Percentiles rank a stretch among this genome's conserved stretches.
Conservation (phyloP, 306 rosid genomes). For the Lotus japonicus region DNA sequence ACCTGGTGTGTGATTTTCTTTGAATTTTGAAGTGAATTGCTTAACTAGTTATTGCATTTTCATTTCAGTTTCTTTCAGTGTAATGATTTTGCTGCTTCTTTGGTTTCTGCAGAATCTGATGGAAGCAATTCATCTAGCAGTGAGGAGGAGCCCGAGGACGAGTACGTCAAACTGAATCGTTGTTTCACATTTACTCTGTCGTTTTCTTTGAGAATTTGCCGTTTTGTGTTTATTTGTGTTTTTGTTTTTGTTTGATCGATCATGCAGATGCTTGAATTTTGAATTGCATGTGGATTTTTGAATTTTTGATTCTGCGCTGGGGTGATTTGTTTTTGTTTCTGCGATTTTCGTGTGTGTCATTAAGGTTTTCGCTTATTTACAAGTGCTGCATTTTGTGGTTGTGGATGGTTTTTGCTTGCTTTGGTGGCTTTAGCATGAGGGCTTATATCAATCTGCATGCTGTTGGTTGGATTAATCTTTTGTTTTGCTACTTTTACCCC, state of each 20-base stretch:
- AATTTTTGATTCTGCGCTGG: conserved; percentile 31
- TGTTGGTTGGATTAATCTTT: not conserved
- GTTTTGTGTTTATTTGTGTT: not conserved
- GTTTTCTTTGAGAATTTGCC: conserved; percentile 1
- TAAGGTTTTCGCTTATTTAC: not conserved
- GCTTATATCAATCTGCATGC: no score
- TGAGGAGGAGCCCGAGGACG: conserved; percentile 36
- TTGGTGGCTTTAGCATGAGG: no score
- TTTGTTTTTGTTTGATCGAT: not conserved
- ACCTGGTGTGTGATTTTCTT: conserved; percentile 43
- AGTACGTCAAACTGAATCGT: conserved; percentile 39
- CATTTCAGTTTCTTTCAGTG: conserved; percentile 20
- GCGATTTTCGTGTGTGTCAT: not conserved
- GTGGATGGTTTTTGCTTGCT: not conserved
- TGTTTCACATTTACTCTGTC: conserved; percentile 5
- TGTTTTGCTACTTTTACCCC: not conserved
- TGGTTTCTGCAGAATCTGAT: conserved; percentile 33
- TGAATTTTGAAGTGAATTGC: not conserved
- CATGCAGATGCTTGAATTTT: conserved; percentile 29
- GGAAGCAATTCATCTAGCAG: conserved; percentile 33
- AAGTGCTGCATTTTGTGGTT: not conserved
- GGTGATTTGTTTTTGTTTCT: conserved; percentile 11
- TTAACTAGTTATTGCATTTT: conserved; percentile 2
- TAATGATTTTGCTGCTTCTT: not conserved
- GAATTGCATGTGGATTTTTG: not conserved